These are phyloP conservation scores for Syncephalastrum sp. DNA, from an alignment of 371 early-diverging fungal genomes.

Conservation along the genomic window DNA sequence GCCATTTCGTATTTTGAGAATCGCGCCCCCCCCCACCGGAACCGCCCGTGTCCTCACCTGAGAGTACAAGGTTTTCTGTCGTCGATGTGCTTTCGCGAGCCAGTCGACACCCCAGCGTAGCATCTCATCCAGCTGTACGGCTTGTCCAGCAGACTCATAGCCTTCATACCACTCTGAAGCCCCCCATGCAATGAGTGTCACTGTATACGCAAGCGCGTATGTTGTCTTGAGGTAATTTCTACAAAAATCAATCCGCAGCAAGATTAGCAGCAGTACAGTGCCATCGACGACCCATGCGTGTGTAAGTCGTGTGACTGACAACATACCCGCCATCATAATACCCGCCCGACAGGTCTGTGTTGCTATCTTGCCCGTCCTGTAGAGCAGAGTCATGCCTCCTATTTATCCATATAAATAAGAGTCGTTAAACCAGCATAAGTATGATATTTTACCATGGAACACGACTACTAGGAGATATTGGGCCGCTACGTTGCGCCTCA, in stretches of 20 bases:
- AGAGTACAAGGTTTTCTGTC: constrained; percentile 40
- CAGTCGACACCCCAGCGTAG: constrained; percentile 68
- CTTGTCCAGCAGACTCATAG: constrained; percentile 53
- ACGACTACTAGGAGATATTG: constrained; percentile 39
- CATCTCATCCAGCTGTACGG: constrained; percentile 44
- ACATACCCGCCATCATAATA: constrained; percentile 41
- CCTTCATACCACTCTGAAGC: constrained; percentile 58
- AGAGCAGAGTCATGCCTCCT: constrained; percentile 54
- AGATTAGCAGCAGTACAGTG: neutral
- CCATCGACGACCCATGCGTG: neutral
- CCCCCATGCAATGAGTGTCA: constrained; percentile 58
- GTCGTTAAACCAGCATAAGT: neutral
- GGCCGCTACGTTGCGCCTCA: constrained; percentile 55
- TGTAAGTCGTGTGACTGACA: neutral
- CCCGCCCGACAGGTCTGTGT: constrained; percentile 46
- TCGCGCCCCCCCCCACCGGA: neutral
- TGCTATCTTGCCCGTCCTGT: constrained; percentile 45
- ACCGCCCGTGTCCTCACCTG: constrained; percentile 17
- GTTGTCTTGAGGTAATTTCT: constrained; percentile 68
- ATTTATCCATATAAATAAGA: neutral
- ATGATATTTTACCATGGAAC: constrained; percentile 33
- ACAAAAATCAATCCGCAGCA: neutral
- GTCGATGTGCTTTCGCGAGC: constrained; percentile 54
- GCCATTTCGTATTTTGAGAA: no score
- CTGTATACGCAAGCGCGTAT: constrained; percentile 54